phyloP scores from a whole-genome alignment of 129 eudicot species.

The Heracleum sosnowskyi region DNA sequence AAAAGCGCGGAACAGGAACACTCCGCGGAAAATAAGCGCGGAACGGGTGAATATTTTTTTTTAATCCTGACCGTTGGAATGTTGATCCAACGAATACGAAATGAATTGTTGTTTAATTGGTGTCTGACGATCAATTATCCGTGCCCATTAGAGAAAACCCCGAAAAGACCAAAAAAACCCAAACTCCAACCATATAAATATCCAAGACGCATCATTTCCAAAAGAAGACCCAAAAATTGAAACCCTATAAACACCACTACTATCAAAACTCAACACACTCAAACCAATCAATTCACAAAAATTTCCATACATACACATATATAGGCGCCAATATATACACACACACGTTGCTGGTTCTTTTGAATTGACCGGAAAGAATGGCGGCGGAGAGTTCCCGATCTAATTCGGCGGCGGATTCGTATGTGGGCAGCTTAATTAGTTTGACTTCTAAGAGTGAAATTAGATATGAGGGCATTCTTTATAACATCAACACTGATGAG shows the following conservation, averaged over 20 bases:
- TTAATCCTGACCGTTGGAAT: too few relatives aligned
- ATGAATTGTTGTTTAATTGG: too few relatives aligned
- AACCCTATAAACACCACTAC: neutral
- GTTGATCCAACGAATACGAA: too few relatives aligned
- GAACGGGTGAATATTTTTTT: too few relatives aligned
- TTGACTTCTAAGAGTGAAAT: slow-evolving; percentile 84
- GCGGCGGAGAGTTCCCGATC: slow-evolving; percentile 72
- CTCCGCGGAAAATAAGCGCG: too few relatives aligned
- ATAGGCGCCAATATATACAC: neutral
- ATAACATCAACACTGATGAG: slow-evolving; percentile 78
- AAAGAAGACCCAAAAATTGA: neutral
- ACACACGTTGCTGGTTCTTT: neutral
- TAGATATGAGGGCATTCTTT: slow-evolving; percentile 70
- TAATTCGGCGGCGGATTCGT: slow-evolving; percentile 70
- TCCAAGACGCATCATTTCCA: neutral
- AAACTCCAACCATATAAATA: neutral
- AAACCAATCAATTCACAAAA: neutral
- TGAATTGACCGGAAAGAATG: slow-evolving; percentile 19
- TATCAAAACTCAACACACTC: neutral
- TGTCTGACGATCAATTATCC: too few relatives aligned
- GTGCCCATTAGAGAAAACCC: too few relatives aligned
- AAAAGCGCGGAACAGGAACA: too few relatives aligned
- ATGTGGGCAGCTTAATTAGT: slow-evolving; percentile 79
- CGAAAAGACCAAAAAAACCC: neutral
- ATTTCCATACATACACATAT: neutral